These are phyloP conservation scores for Alternaria ventricosa DNA, from an alignment of 2,329 filamentous ascomycete genomes.

Conservation along the genomic window DNA sequence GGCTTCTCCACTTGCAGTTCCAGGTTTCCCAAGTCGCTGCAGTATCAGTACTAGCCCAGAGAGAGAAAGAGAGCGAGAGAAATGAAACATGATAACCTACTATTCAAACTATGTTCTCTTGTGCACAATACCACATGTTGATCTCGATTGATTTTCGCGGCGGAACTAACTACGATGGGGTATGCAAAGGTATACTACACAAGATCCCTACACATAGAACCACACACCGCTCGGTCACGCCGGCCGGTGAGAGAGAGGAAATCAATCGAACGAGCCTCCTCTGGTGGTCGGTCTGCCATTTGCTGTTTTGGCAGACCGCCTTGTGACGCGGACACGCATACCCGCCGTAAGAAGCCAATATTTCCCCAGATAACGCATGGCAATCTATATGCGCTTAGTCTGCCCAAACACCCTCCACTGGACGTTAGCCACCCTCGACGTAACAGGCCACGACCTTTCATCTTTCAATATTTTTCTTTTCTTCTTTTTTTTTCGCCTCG, in stretches of 20 bases:
- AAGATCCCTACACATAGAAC: constrained; percentile 8
- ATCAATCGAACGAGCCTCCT: background rate
- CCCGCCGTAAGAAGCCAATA: constrained; percentile 2
- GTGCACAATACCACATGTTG: background rate
- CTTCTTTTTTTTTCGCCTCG: background rate
- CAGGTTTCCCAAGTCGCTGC: background rate
- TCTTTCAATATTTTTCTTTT: background rate
- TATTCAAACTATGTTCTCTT: background rate
- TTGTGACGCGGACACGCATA: background rate
- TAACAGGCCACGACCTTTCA: background rate
- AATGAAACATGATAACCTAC: background rate
- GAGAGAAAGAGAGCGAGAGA: background rate
- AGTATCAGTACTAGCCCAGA: background rate
- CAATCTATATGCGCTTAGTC: constrained; percentile 9
- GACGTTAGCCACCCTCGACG: background rate
- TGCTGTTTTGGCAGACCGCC: background rate
- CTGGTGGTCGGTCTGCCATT: background rate
- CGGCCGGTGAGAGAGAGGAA: background rate
- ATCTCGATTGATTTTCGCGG: background rate
- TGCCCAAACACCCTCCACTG: background rate
- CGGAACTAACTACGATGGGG: background rate
- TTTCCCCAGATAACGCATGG: constrained; percentile 7
- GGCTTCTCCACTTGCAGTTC: constrained; percentile 1
- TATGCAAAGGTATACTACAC: background rate
- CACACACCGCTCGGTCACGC: background rate